Evolutionary conservation across 345 rosid species (phyloP).

Genomic region (Erysimum cheiranthoides): DNA sequence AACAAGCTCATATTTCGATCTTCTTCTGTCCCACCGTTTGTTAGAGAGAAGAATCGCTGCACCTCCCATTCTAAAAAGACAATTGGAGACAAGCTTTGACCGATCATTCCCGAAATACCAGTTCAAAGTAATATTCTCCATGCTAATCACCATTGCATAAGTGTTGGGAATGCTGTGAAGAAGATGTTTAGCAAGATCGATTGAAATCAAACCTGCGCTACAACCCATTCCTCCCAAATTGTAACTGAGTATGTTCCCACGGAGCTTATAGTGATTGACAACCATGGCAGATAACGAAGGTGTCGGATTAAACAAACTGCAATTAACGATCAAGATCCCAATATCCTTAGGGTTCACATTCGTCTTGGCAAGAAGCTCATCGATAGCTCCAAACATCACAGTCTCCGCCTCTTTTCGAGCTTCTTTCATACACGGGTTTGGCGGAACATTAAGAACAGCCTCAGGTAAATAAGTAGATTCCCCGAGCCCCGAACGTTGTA

Average conservation of each 20-base stretch:
- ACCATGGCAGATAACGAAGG: slow-evolving; percentile 67
- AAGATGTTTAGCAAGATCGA: slow-evolving; percentile 63
- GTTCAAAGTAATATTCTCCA: slow-evolving; percentile 62
- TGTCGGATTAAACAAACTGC: slow-evolving; percentile 67
- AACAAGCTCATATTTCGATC: slow-evolving; percentile 60
- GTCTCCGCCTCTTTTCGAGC: slow-evolving; percentile 62
- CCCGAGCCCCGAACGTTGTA: slow-evolving; percentile 64
- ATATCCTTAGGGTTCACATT: slow-evolving; percentile 57
- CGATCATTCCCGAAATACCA: slow-evolving; percentile 68
- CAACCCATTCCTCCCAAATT: slow-evolving; percentile 75
- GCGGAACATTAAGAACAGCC: slow-evolving; percentile 57
- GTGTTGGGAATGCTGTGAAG: slow-evolving; percentile 56
- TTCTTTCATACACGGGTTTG: slow-evolving; percentile 59
- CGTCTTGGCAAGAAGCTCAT: slow-evolving; percentile 58
- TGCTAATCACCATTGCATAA: slow-evolving; percentile 60
- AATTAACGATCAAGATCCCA: slow-evolving; percentile 62
- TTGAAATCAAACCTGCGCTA: slow-evolving; percentile 67
- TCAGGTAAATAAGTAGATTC: slow-evolving; percentile 65
- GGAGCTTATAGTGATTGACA: slow-evolving; percentile 61
- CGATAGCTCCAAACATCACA: slow-evolving; percentile 67
- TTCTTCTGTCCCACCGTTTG: slow-evolving; percentile 52
- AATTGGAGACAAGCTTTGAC: slow-evolving; percentile 63
- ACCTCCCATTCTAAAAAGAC: slow-evolving; percentile 67
- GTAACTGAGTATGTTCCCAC: slow-evolving; percentile 61
- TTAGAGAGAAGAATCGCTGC: slow-evolving; percentile 64